These are phyloP conservation scores for Fusarium nanum DNA, from an alignment of 2,329 filamentous ascomycete species.

Conservation along the genomic window DNA sequence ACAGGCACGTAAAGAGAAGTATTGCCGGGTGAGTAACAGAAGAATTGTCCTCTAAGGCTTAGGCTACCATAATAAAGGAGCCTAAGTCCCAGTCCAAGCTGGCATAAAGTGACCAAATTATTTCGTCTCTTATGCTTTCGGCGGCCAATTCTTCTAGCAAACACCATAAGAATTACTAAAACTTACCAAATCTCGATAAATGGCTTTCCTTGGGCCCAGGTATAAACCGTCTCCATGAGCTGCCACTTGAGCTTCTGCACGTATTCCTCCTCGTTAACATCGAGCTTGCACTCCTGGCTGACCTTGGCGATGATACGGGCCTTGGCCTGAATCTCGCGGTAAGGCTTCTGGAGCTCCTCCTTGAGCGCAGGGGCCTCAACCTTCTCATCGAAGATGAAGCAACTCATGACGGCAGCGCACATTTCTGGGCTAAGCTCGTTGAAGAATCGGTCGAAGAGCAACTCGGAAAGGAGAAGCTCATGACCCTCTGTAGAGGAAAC, in stretches of 20 bases:
- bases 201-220: slow-evolving; percentile 89
- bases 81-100: no score
- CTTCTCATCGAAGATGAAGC: slow-evolving; percentile 98
- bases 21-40: not conserved
- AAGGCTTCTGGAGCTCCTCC: slow-evolving; percentile 88
- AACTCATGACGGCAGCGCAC: slow-evolving; percentile 86
- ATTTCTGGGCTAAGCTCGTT: slow-evolving; percentile 92
- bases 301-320: slow-evolving; percentile 92
- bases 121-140: no score
- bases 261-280: slow-evolving; percentile 96
- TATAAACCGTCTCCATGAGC: slow-evolving; percentile 94
- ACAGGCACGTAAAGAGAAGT: not conserved
- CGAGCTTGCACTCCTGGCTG: slow-evolving; percentile 91
- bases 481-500: slow-evolving; percentile 93
- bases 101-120: no score
- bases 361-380: slow-evolving; percentile 80
- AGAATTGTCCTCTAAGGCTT: no score
- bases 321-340: slow-evolving; percentile 86
- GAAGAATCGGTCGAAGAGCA: slow-evolving; percentile 98
- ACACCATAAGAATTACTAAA: no score
- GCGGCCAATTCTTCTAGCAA: no score
- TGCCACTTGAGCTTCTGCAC: slow-evolving; percentile 90
- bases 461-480: slow-evolving; percentile 90
- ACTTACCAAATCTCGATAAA: slow-evolving; percentile 96
- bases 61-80: no score